Evolutionary conservation across 768 basidiomycete genomes (phyloP).

Genomic region (Rhodocollybia butyracea): DNA sequence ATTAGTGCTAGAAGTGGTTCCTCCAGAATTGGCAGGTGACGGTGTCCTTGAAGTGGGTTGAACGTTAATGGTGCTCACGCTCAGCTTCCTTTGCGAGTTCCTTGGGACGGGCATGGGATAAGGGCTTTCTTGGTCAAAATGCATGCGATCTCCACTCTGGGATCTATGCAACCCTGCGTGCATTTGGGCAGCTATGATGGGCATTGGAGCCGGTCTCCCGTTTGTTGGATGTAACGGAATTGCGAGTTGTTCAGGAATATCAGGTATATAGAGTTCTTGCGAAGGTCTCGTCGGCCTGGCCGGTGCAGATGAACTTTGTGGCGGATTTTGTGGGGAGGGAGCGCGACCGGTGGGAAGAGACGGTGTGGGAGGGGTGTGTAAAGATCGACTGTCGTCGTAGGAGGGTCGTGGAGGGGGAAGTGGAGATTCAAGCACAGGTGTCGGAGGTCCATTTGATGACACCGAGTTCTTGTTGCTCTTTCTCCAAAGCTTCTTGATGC

Average conservation of each 20-base stretch:
- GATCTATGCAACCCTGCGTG: conserved; percentile 21
- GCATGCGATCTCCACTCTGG: conserved; percentile 39
- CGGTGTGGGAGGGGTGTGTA: conserved; percentile 21
- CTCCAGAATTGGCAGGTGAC: conserved; percentile 4
- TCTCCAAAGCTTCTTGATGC: conserved; percentile 75
- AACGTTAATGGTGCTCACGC: background rate
- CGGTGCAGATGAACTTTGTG: background rate
- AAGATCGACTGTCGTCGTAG: conserved; percentile 35
- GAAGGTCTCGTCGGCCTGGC: conserved; percentile 18
- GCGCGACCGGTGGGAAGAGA: conserved; percentile 30
- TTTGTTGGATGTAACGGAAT: conserved; percentile 4
- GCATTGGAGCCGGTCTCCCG: conserved; percentile 16
- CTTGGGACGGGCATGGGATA: conserved; percentile 47
- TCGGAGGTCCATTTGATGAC: conserved; percentile 15
- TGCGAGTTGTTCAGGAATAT: conserved; percentile 13
- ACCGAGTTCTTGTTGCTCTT: conserved; percentile 58
- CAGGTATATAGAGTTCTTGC: conserved; percentile 20
- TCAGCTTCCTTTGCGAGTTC: conserved; percentile 9
- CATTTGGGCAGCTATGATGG: conserved; percentile 42
- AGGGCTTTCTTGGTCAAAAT: conserved; percentile 73
- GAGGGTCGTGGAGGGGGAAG: conserved; percentile 33
- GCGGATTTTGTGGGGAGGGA: conserved; percentile 12
- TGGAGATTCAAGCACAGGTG: conserved; percentile 23
- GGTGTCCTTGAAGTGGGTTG: background rate
- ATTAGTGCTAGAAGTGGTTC: conserved; percentile 6